Evolutionary conservation across 257 asterid species (phyloP).

Genomic region (Parsonsia alboflavescens): DNA sequence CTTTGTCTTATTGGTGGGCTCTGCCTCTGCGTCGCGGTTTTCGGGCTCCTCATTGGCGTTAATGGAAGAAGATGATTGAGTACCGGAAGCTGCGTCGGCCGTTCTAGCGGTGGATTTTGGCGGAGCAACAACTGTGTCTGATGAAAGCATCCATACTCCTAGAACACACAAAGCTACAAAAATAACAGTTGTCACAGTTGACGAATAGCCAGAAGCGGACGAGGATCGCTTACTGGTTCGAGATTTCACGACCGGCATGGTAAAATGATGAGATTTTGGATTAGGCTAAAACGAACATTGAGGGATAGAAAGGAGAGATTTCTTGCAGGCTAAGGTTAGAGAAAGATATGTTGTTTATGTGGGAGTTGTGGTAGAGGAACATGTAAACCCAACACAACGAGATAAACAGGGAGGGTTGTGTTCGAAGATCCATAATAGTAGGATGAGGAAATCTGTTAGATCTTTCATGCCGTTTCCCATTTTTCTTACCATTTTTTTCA

Average conservation of each 20-base stretch:
- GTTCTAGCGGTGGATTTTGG: conserved; percentile 32
- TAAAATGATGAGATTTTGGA: background rate
- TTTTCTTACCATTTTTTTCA: too few species aligned
- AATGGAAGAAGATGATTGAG: conserved; percentile 13
- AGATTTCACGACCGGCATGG: conserved; percentile 39
- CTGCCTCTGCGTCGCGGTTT: conserved; percentile 15
- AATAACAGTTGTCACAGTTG: conserved; percentile 46
- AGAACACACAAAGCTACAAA: conserved; percentile 50
- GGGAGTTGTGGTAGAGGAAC: conserved; percentile 22
- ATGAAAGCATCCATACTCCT: conserved; percentile 58
- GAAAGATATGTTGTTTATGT: conserved; percentile 13
- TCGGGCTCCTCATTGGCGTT: conserved; percentile 17
- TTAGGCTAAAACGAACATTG: background rate
- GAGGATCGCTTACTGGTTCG: conserved; percentile 45
- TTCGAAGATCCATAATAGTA: conserved; percentile 64
- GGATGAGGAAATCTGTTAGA: conserved; percentile 53
- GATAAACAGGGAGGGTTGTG: background rate
- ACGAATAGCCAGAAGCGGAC: conserved; percentile 39
- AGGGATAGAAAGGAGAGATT: background rate
- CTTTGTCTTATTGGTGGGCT: conserved; percentile 14
- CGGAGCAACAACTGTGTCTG: conserved; percentile 38
- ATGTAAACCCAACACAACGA: background rate
- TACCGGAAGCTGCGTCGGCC: conserved; percentile 14
- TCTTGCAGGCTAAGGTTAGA: background rate
- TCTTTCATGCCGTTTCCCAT: background rate